phyloP scores from a whole-genome alignment of 768 basidiomycete species.

The Suillus lakei region DNA sequence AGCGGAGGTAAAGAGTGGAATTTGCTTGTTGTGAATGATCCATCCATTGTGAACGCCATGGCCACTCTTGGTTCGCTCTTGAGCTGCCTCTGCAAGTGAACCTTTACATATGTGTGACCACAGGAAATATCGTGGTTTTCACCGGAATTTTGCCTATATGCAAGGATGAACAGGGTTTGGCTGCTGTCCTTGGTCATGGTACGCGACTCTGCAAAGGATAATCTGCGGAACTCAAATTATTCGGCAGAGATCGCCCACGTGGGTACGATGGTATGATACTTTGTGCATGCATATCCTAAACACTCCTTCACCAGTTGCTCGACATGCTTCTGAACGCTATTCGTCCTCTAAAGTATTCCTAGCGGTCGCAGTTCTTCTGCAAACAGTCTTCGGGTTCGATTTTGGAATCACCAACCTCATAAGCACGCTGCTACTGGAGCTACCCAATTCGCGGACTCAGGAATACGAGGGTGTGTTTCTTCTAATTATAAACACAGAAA shows the following conservation, averaged over 20 bases:
- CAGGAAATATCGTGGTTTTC: slow-evolving; percentile 83
- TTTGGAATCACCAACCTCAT: slow-evolving; percentile 53
- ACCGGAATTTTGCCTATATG: slow-evolving; percentile 87
- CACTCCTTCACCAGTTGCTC: slow-evolving; percentile 51
- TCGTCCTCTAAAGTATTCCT: slow-evolving; percentile 49
- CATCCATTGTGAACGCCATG: slow-evolving; percentile 74
- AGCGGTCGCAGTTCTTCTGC: slow-evolving; percentile 45
- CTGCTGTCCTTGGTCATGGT: slow-evolving; percentile 88
- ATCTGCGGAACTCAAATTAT: slow-evolving; percentile 8
- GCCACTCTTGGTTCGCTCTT: slow-evolving; percentile 62
- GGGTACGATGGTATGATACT: slow-evolving; percentile 43
- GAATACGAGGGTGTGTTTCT: slow-evolving; percentile 72
- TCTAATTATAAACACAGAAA: neutral
- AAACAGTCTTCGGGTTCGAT: slow-evolving; percentile 58
- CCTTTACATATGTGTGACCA: neutral
- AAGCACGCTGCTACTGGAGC: slow-evolving; percentile 58
- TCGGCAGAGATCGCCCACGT: slow-evolving; percentile 78
- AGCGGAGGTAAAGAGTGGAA: slow-evolving; percentile 54
- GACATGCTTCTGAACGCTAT: slow-evolving; percentile 55
- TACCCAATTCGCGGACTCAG: slow-evolving; percentile 83
- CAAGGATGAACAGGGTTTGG: slow-evolving; percentile 78
- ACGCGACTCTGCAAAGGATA: neutral
- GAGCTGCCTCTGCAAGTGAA: neutral
- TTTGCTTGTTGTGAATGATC: slow-evolving; percentile 79
- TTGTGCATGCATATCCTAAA: neutral